Evolutionary conservation across 2,329 filamentous ascomycete genomes (phyloP), one percentile per base, ranked within the genome.

Genomic region (Curvularia eragrostidis): DNA sequence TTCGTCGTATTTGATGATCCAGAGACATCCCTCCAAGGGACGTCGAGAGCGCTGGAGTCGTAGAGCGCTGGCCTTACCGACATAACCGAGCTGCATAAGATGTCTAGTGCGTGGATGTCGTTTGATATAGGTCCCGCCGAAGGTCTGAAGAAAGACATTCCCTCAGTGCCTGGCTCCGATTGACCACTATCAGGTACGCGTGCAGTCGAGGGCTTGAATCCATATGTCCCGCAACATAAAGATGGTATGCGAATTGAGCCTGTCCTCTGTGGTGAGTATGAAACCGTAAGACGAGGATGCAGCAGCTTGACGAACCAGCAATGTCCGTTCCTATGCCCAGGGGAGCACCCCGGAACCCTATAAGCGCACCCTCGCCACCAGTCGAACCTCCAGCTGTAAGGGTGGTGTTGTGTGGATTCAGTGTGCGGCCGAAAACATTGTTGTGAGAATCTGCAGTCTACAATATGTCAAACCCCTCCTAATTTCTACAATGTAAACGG

Each of bases 281-380:
- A 23, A 24, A 18, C 10, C 13, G 44, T 21, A 18, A 6, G n/a
- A 12, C 21, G 8, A 6, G 41, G 28, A 21, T 12, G 3, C 13
- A 19, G 4, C 18, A 3, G 9, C 5, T 44, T 24, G 4, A 55
- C 52, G 24, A 15, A 44, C 52, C 52, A 24, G 54, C 79, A 48
- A 89, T 87, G 59, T 89, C 87, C 0, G 85, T 85, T 1, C 86
- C 86, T 0, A 88, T 78, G 10, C 87, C 88, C 1, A 88, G 63
- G 0, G 81, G 78, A 56, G 82, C 84, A 13, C 87, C 88, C n/a
- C 74, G 68, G 54, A 89, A 80, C 0, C 77, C 76, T 32, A 90
- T 78, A 1, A 90, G 79, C 0, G 87, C 86, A 3, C 82, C 82
- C 69, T 90, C 88, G 44, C 88, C 88, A 3, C 87, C 87, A 0